Evolutionary conservation across 1,284 basidiomycete species (phyloP), one percentile per base, ranked within the genome.

Genomic region (Apiotrichum veenhuisii): DNA sequence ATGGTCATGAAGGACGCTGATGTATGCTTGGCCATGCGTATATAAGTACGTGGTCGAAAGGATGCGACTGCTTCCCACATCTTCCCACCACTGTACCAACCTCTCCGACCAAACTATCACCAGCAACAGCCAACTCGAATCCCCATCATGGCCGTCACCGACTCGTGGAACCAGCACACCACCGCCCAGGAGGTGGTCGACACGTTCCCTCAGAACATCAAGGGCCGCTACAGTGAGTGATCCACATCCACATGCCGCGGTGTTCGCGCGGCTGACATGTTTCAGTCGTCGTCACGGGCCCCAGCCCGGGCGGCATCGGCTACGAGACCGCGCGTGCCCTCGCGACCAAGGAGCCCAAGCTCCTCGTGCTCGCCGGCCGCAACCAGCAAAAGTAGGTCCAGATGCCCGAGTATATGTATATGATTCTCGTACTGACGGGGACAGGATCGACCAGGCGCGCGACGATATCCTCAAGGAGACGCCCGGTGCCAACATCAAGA

Each of bases 271-370:
- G 20, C 49, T 46, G 18, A 37, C 25, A 23, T 26, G 2, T 36
- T n/a, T 15, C 41, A 61, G 59, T 65, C 38, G 46, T 65, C 34
- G 49, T 67, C 40, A 67, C 64, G 2, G 65, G 65, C 27, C 47
- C 59, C 15, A 53, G 42, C 10, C 49, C 54, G 9, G 55, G 56
- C 18, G 60, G 64, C 0, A 26, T 67, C 37, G 65, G 65, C 12
- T 62, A 44, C 52, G 63, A 54, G 49, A 62, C 63, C 0, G 65
- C 61, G 0, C 48, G 50, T 12, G 63, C 62, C 9, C 59, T 67
- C 5, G 62, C 62, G 11, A 56, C 57, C 25, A 55, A 61, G 30
- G 25, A 20, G 3, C 64, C 65, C 22, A 48, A 45, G 33, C 48
- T 60, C n/a, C 52, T 67, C 20, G 50, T 65, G 38, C 54, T 67